A percentile compares a stretch with the other conserved stretches of the same genome.
Conservation (phyloP, 2,329 filamentous ascomycete species). For the Aspergillus felis region DNA sequence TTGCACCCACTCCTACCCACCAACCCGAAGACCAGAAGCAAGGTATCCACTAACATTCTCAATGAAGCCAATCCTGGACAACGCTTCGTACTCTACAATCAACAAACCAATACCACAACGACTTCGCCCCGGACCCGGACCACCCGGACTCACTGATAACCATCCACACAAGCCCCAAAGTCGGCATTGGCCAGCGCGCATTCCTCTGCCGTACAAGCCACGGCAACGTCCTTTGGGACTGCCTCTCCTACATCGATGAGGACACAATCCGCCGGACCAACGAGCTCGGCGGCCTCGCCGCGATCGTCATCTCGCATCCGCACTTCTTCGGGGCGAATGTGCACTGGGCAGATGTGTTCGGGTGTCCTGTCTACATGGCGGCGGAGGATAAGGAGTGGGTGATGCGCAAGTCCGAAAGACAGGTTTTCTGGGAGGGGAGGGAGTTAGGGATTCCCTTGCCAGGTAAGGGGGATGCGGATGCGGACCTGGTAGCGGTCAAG, state of each 20-base stretch:
- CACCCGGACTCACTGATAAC: conserved; percentile 17
- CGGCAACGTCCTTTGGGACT: conserved; percentile 79
- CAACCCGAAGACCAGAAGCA: background rate
- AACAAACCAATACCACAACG: conserved; percentile 18
- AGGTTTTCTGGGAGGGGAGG: conserved; percentile 28
- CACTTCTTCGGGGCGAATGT: conserved; percentile 78
- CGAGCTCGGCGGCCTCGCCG: conserved; percentile 60
- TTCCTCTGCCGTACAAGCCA: conserved; percentile 61
- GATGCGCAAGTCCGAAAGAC: conserved; percentile 37
- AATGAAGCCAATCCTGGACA: conserved; percentile 24
- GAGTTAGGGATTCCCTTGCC: conserved; percentile 37
- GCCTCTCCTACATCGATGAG: conserved; percentile 65
- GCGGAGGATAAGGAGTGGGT: conserved; percentile 65
- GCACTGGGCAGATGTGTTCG: conserved; percentile 67
- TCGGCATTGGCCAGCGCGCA: conserved; percentile 73
- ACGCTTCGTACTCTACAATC: conserved; percentile 22
- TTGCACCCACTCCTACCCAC: background rate
- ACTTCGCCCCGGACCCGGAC: conserved; percentile 14
- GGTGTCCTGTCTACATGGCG: conserved; percentile 66
- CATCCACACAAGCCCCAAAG: conserved; percentile 45
- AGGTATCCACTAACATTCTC: background rate
- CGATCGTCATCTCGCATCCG: conserved; percentile 74
- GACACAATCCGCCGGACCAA: conserved; percentile 58
- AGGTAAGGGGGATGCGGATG: background rate
- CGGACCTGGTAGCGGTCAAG: conserved; percentile 57